These are phyloP conservation scores for Lentinus brumalis DNA, from an alignment of 768 basidiomycete species.

Conservation along the genomic window DNA sequence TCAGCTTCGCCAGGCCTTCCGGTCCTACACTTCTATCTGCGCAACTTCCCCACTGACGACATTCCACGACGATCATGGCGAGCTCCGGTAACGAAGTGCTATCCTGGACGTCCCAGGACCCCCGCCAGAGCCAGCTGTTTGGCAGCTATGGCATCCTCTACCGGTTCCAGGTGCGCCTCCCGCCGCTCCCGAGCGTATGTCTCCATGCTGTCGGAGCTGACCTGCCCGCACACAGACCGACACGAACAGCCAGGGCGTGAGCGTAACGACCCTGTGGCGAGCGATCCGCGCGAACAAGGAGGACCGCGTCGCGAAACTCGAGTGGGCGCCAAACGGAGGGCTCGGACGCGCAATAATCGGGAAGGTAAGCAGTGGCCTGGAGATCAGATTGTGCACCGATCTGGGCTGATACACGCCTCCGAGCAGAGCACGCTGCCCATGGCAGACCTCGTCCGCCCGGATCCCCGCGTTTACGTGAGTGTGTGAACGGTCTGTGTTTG, in stretches of 20 bases:
- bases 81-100: constrained; percentile 57
- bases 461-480: constrained; percentile 62
- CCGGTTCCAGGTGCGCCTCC: constrained; percentile 66
- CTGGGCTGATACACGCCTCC: constrained; percentile 26
- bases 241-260: constrained; percentile 61
- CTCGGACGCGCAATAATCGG: constrained; percentile 86
- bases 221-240: constrained; percentile 54
- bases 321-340: constrained; percentile 82
- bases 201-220: constrained; percentile 30
- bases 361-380: constrained; percentile 50
- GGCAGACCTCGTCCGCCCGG: constrained; percentile 78
- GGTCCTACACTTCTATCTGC: constrained; percentile 10
- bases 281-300: constrained; percentile 83
- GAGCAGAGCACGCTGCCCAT: constrained; percentile 74
- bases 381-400: constrained; percentile 27
- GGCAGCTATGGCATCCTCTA: constrained; percentile 81
- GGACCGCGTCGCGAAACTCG: constrained; percentile 85
- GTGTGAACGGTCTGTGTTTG: constrained; percentile 12
- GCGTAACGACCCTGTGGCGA: constrained; percentile 77
- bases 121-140: constrained; percentile 81
- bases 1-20: constrained; percentile 23
- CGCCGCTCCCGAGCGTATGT: constrained; percentile 20
- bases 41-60: constrained; percentile 28
- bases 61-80: constrained; percentile 43
- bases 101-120: constrained; percentile 87